Evolutionary conservation across 2,329 filamentous ascomycete genomes (phyloP).

Genomic region (Paraphaeosphaeria sporulosa): DNA sequence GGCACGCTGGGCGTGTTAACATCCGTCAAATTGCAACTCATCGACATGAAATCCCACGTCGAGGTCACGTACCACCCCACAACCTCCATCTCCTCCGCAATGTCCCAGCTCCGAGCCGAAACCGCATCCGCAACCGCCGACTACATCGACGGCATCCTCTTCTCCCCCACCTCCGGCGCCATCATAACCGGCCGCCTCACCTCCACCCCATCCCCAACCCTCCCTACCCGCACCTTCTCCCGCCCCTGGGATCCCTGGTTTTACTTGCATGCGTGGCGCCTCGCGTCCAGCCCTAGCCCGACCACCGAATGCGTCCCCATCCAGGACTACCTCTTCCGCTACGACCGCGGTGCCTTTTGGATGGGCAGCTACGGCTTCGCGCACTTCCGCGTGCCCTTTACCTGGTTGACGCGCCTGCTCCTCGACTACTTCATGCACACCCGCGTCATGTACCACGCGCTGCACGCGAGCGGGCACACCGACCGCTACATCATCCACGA

Average conservation of each 20-base stretch:
- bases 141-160: slow-evolving; percentile 74
- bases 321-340: slow-evolving; percentile 66
- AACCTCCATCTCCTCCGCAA: slow-evolving; percentile 58
- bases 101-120: slow-evolving; percentile 57
- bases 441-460: slow-evolving; percentile 67
- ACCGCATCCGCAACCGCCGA: slow-evolving; percentile 57
- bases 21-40: slow-evolving; percentile 64
- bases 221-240: slow-evolving; percentile 58
- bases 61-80: slow-evolving; percentile 68
- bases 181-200: slow-evolving; percentile 67
- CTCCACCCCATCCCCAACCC: slow-evolving; percentile 44
- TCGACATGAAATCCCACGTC: slow-evolving; percentile 63
- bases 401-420: slow-evolving; percentile 62
- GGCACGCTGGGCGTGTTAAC: slow-evolving; percentile 70
- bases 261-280: slow-evolving; percentile 66
- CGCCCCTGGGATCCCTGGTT: slow-evolving; percentile 73
- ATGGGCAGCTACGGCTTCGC: slow-evolving; percentile 65
- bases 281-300: slow-evolving; percentile 17
- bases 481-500: slow-evolving; percentile 69
- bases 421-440: slow-evolving; percentile 70
- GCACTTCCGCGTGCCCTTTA: slow-evolving; percentile 68
- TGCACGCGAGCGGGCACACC: slow-evolving; percentile 65
- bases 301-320: slow-evolving; percentile 55
- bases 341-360: slow-evolving; percentile 72
- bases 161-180: slow-evolving; percentile 61